phyloP scores from a whole-genome alignment of 2,329 filamentous ascomycete species.

The Colletotrichum sp. region DNA sequence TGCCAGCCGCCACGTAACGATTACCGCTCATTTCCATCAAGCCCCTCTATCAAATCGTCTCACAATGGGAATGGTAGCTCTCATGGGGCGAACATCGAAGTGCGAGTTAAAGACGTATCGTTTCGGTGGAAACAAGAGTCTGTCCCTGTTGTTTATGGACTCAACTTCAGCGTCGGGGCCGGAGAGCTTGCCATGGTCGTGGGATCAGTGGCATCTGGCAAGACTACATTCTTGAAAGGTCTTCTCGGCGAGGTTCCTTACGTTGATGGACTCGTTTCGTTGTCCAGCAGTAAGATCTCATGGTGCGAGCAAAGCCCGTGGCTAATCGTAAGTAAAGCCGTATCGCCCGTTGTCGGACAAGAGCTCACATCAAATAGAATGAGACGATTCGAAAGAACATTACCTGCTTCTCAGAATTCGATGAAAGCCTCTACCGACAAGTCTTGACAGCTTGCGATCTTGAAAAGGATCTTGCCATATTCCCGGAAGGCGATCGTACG shows the following conservation, averaged over 20 bases:
- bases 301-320: slow-evolving; percentile 41
- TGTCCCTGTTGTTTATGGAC: slow-evolving; percentile 29
- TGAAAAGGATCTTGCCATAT: slow-evolving; percentile 32
- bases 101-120: slow-evolving; percentile 27
- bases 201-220: slow-evolving; percentile 49
- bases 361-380: slow-evolving; percentile 26
- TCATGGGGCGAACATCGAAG: neutral
- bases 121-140: slow-evolving; percentile 39
- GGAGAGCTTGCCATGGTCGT: slow-evolving; percentile 42
- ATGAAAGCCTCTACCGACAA: slow-evolving; percentile 27
- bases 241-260: slow-evolving; percentile 37
- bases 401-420: slow-evolving; percentile 30
- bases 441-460: slow-evolving; percentile 35
- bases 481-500: slow-evolving; percentile 41
- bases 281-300: slow-evolving; percentile 22
- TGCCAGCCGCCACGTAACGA: slow-evolving; percentile 29
- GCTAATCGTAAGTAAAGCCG: slow-evolving; percentile 28
- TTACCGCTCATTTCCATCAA: slow-evolving; percentile 15
- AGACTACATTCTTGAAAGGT: slow-evolving; percentile 47
- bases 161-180: slow-evolving; percentile 36
- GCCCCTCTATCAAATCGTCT: neutral
- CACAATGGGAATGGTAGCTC: neutral
- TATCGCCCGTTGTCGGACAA: neutral
- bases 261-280: slow-evolving; percentile 21
- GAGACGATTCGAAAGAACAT: slow-evolving; percentile 39